Base-by-base conservation (phyloP, 768 basidiomycete genomes). In the Lactarius trivialis region DNA sequence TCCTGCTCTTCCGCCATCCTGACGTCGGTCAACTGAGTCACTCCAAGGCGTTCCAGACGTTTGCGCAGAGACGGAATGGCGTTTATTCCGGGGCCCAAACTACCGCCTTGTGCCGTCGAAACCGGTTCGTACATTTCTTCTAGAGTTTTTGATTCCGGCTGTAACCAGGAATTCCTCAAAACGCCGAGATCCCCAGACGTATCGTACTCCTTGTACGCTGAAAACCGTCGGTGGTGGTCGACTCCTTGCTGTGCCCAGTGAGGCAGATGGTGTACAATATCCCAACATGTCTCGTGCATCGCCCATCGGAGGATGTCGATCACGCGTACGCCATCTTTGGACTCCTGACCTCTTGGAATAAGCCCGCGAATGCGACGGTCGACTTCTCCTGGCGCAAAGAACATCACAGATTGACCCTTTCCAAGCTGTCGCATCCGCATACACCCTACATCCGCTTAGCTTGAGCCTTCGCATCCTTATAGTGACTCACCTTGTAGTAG, bases 401-500 rank as follows among this genome's bases (percentile, higher is more conserved):
- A 45, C 1, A 24, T 14, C 1, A 45, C 45, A 11, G 45, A 45
- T 3, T 45, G 45, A 11, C 45, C 45, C 4, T 45, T 45, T 12
- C 45, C 45, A 1, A 45, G 45, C 21, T 45, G 45, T 8, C 45
- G 45, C 45, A 45, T 14, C 21, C 45, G 21, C 45, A 45, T 45
- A 14, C 45, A 45, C 6, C 45, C 45, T 48, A 48, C 45, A 48
- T 48, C 19, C 8, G 36, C 8, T 34, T 32, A 26, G 34, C 7
- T 1, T 24, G 4, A 4, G 1, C 34, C 8, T 1, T 7, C 11
- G 17, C 51, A 5, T 24, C 7, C 3, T 15, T 39, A 53, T 28
- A 55, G 33, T 61, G 3, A 68, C 58, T 50, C 50, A 76, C 81
- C 82, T 75, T 82, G 82, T 4, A 75, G 72, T 9, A 83, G 24